phyloP scores from a whole-genome alignment of 1,284 basidiomycete genomes.

The Sanghuangporus sanghuang region DNA sequence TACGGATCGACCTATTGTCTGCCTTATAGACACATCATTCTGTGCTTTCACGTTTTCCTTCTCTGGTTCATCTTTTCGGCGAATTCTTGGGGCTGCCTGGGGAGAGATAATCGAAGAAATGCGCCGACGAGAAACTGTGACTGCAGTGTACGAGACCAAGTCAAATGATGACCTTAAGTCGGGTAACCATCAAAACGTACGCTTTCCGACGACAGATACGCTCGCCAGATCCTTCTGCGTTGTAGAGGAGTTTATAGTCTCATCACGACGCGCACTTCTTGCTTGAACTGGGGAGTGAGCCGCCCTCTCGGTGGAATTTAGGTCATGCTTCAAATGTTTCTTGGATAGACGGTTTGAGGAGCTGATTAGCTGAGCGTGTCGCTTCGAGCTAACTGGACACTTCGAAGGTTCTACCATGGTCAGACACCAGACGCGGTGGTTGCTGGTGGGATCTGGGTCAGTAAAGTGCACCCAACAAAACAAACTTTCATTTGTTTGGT shows the following conservation, averaged over 20 bases:
- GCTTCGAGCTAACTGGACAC: background rate
- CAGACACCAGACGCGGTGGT: background rate
- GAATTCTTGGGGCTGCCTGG: background rate
- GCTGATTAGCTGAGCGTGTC: background rate
- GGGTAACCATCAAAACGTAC: background rate
- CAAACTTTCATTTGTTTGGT: background rate
- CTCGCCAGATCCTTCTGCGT: background rate
- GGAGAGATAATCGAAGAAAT: constrained; percentile 7
- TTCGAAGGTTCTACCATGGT: background rate
- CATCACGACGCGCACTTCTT: background rate
- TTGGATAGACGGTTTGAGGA: background rate
- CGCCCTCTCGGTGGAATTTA: background rate
- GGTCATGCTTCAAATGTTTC: background rate
- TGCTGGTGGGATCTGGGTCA: background rate
- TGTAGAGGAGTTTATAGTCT: background rate
- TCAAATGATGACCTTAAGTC: background rate
- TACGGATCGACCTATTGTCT: background rate
- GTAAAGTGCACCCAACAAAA: background rate
- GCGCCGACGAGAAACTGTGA: background rate
- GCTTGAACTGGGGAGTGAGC: background rate
- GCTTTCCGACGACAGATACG: background rate
- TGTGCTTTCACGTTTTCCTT: constrained; percentile 10
- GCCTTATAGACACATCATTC: background rate
- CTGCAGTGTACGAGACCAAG: background rate
- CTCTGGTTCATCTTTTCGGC: background rate